Base-by-base conservation (phyloP, 768 basidiomycete species). In the Cystofilobasidium ferigula region DNA sequence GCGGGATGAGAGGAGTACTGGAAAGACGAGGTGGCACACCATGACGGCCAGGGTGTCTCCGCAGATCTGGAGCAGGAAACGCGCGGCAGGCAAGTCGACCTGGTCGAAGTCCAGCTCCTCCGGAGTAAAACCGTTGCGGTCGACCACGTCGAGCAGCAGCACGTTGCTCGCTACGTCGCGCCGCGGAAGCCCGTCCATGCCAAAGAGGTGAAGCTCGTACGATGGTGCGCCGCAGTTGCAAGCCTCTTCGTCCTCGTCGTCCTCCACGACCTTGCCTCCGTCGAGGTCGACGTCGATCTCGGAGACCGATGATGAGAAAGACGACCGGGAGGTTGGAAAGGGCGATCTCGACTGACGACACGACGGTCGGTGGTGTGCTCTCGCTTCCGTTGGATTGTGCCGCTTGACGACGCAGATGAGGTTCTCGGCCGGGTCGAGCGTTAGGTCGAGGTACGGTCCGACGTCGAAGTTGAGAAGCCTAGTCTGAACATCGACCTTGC, bases 381-480 rank as follows among this genome's bases (percentile, higher is more conserved):
- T 38, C 32, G 1, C 47, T 22, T 12, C 36, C 40, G 36, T 42
- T 24, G 6, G 63, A 32, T n/a, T 40, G 42, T 22, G n/a, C 22
- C 65, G 59, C 28, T 42, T 43, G 36, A 60, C 32, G 40, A 67
- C 32, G 42, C 26, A 51, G 59, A 67, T 57, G 36, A 67, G 59
- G 61, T 67, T 48, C 28, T 67, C 53, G 3, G 48, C 35, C 24
- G 65, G 65, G 20, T 67, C 60, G 42, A 67, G 65, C 18, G 65
- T 62, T 14, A 67, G 43, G 26, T 67, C 65, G 18, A 67, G 54
- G 60, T 61, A 67, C 1, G 65, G 65, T 24, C 65, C 65, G 22
- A 51, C 58, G 14, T 54, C 45, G 40, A 42, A 6, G 7, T 42
- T 6, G 40, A 7, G 40, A 3, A 18, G 3, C 13, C 20, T 12